Conservation (phyloP, 306 rosid genomes). For the Prinsepia uniflora region DNA sequence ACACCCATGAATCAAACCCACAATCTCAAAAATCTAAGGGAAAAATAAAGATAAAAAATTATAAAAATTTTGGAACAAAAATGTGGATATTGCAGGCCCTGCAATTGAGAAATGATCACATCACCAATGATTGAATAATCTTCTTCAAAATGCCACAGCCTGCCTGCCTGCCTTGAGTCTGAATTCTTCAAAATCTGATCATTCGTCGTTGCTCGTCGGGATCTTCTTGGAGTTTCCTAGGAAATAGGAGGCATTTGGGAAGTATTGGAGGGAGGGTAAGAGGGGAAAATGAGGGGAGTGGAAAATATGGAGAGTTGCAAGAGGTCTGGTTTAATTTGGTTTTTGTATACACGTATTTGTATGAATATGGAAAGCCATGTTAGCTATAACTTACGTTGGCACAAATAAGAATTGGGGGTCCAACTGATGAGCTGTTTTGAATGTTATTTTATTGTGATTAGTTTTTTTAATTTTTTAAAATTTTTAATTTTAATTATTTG, state of each 20-base stretch:
- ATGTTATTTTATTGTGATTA: slow-evolving; percentile 15
- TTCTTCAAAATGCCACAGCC: slow-evolving; percentile 17
- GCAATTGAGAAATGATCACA: slow-evolving; percentile 27
- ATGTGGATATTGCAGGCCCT: background rate
- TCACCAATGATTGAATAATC: slow-evolving; percentile 26
- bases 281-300: slow-evolving; percentile 13
- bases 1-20: slow-evolving; percentile 34
- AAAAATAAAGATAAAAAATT: background rate
- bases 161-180: background rate
- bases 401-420: slow-evolving; percentile 14
- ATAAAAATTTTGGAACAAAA: background rate
- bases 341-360: background rate
- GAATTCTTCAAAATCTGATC: slow-evolving; percentile 34
- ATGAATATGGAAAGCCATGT: slow-evolving; percentile 27
- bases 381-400: slow-evolving; percentile 8
- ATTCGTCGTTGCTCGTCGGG: slow-evolving; percentile 9
- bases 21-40: background rate
- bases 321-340: slow-evolving; percentile 7
- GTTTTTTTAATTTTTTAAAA: slow-evolving; percentile 18
- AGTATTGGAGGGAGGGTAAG: slow-evolving; percentile 22
- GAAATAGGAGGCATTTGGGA: slow-evolving; percentile 30
- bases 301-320: slow-evolving; percentile 15
- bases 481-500: slow-evolving; percentile 12
- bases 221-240: slow-evolving; percentile 36
- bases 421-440: slow-evolving; percentile 24